Evolutionary conservation across 2,329 filamentous ascomycete species (phyloP), one percentile per base, ranked within the genome.

Genomic region (Ophioceras dolichostomum): DNA sequence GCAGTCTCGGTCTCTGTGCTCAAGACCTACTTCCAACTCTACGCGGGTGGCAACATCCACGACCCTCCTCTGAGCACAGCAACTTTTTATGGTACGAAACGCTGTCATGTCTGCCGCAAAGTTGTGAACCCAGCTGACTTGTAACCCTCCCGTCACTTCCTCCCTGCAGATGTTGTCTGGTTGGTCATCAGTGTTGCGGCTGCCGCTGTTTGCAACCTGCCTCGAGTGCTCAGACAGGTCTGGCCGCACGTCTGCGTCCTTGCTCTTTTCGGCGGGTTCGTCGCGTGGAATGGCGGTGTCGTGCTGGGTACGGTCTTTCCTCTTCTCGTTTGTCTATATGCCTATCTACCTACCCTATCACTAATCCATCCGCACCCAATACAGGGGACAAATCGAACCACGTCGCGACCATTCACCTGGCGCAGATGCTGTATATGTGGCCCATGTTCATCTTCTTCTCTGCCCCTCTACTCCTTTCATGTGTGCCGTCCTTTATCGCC

Each of bases 401-500:
- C 51, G 70, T 91, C 22, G 87, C 88, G 1, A 91, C 87, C 1
- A 63, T 96, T 10, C 89, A 98, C 52, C 61, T 91, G 5, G 73
- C 89, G 0, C 91, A 98, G 59, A 83, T 98, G 73, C 78, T 96
- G 14, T 98, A 98, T 52, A 79, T 96, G 46, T 94, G 87, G 83
- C 81, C 88, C 0, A 83, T 94, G 43, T 79, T 94, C 40, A 63
- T 75, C 26, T 94, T 96, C 61, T 96, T 95, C 63, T 94, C 88
- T 0, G 74, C 78, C 34, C 89, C 91, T 0, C 65, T 95, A 1
- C 60, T 89, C 4, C 44, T 82, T 0, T 73, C 77, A 1, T 59
- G 59, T 4, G 43, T 55, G 3, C 36, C 79, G 5, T 49, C 70
- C 13, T 49, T 60, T 21, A 41, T 53, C 17, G 17, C 16, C 17